Percentiles rank a stretch among this genome's conserved stretches.
Evolutionary conservation across 345 rosid genomes (phyloP).

Genomic region (Euphorbia lathyris): DNA sequence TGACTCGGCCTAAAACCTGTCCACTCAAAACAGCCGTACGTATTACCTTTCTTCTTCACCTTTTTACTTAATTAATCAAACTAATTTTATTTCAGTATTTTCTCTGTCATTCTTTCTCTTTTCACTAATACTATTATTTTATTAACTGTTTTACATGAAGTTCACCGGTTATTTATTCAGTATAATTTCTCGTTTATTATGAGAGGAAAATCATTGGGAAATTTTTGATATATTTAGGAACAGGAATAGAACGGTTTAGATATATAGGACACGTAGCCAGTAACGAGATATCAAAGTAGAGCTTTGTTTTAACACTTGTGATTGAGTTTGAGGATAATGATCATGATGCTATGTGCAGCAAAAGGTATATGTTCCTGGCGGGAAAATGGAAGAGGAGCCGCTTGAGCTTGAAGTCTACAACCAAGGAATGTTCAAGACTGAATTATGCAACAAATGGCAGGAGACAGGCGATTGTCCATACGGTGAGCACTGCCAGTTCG

Average conservation of each 20-base stretch:
- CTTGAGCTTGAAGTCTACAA: slow-evolving; percentile 62
- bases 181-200: too few relatives aligned
- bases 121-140: neutral
- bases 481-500: slow-evolving; percentile 73
- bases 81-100: neutral
- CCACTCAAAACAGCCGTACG: slow-evolving; percentile 24
- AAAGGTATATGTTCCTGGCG: slow-evolving; percentile 37
- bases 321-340: neutral
- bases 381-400: slow-evolving; percentile 49
- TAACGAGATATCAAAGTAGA: neutral
- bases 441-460: slow-evolving; percentile 97
- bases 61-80: neutral
- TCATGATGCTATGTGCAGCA: slow-evolving; percentile 24
- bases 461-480: slow-evolving; percentile 86
- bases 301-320: neutral
- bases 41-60: neutral
- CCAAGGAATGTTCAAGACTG: slow-evolving; percentile 88
- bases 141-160: neutral
- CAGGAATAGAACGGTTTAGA: neutral
- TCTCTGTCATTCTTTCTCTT: too few relatives aligned
- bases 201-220: neutral
- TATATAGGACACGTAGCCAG: neutral
- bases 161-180: neutral
- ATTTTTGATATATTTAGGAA: neutral
- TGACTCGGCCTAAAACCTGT: slow-evolving; percentile 26